Conservation (phyloP, 441 rosid species). For the Arabidopsis hybrid region DNA sequence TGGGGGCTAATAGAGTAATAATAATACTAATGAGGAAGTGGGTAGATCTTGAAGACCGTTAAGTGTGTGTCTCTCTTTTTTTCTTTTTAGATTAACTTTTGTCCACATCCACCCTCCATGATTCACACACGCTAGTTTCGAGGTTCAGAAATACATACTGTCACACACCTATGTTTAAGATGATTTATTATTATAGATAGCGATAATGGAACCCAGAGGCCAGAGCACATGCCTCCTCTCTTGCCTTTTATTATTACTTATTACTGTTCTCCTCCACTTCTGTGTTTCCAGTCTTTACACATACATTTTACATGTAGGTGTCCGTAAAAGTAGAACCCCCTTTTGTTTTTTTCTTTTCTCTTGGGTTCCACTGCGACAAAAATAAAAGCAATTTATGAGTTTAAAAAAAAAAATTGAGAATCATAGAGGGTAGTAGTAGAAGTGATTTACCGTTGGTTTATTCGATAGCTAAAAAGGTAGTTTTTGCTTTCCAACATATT, state of each 20-base stretch:
- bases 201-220: constrained; percentile 29
- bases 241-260: not conserved
- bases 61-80: constrained; percentile 31
- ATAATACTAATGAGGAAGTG: not conserved
- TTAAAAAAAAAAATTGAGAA: not conserved
- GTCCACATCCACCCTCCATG: constrained; percentile 26
- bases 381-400: not conserved
- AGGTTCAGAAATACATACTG: constrained; percentile 24
- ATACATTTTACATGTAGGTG: not conserved
- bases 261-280: not conserved
- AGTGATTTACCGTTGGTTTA: not conserved
- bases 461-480: not conserved
- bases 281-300: not conserved
- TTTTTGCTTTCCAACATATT: constrained; percentile 15
- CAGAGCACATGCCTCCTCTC: constrained; percentile 36
- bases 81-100: not conserved
- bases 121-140: constrained; percentile 23
- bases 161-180: constrained; percentile 17
- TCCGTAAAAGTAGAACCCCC: constrained; percentile 13
- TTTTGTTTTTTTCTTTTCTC: constrained; percentile 7
- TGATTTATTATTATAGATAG: constrained; percentile 1
- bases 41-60: constrained; percentile 37
- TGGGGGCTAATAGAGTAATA: not conserved
- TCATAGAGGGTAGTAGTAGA: not conserved
- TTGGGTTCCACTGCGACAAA: constrained; percentile 7